Evolutionary conservation across 805 yeast species (phyloP).

Genomic region (Metschnikowia aberdeeniae): DNA sequence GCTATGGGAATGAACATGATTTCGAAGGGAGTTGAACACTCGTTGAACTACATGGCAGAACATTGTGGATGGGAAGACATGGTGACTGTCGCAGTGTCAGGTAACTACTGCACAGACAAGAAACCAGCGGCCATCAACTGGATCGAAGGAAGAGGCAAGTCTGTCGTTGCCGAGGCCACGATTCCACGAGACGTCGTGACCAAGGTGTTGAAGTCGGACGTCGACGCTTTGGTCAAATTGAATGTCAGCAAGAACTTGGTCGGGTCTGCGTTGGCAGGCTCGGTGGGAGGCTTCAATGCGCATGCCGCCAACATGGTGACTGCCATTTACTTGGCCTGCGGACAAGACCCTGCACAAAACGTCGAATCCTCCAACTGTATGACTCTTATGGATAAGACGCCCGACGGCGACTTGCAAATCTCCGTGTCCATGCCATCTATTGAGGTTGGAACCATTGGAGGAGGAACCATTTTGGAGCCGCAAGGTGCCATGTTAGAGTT

Average conservation of each 20-base stretch:
- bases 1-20: slow-evolving; percentile 99
- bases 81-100: slow-evolving; percentile 89
- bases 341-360: slow-evolving; percentile 99
- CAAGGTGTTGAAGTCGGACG: slow-evolving; percentile 85
- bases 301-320: slow-evolving; percentile 97
- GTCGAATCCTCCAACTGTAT: slow-evolving; percentile 98
- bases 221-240: slow-evolving; percentile 85
- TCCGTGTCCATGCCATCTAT: slow-evolving; percentile 99
- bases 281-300: slow-evolving; percentile 96
- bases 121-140: slow-evolving; percentile 98
- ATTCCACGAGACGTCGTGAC: slow-evolving; percentile 78
- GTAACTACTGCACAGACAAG: slow-evolving; percentile 96
- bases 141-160: slow-evolving; percentile 99
- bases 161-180: slow-evolving; percentile 93
- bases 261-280: slow-evolving; percentile 98
- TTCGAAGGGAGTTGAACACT: slow-evolving; percentile 92
- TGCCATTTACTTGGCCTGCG: slow-evolving; percentile 90
- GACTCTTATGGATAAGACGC: slow-evolving; percentile 80
- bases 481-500: slow-evolving; percentile 95
- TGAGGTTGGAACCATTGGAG: slow-evolving; percentile 99
- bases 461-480: slow-evolving; percentile 96
- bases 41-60: slow-evolving; percentile 78
- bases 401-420: slow-evolving; percentile 66
- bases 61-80: slow-evolving; percentile 92
- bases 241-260: slow-evolving; percentile 85